A percentile compares a stretch with the other conserved stretches of the same genome.
These are phyloP conservation scores for Monosporascus sp. DNA, from an alignment of 2,329 filamentous ascomycete species.

Conservation along the genomic window DNA sequence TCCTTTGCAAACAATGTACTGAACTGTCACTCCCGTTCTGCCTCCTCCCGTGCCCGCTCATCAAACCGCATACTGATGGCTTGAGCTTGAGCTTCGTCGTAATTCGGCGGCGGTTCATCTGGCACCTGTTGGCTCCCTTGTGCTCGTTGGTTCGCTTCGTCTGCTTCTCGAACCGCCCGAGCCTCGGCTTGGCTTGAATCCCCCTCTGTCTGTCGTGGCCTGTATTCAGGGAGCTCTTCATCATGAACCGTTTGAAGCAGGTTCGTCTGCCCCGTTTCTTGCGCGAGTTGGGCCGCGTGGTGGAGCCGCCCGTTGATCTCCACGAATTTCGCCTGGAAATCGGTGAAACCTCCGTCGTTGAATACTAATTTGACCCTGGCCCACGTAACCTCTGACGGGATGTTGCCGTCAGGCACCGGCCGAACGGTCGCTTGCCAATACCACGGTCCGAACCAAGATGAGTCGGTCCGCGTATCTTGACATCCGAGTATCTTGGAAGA, in stretches of 20 bases:
- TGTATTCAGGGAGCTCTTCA: conserved; percentile 85
- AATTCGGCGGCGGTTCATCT: conserved; percentile 79
- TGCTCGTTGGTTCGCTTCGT: conserved; percentile 18
- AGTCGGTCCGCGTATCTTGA: conserved; percentile 77
- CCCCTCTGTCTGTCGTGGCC: conserved; percentile 45
- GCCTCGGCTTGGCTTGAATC: conserved; percentile 10
- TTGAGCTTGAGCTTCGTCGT: conserved; percentile 84
- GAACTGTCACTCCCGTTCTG: conserved; percentile 50
- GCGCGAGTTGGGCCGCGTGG: conserved; percentile 71
- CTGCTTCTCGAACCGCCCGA: conserved; percentile 14
- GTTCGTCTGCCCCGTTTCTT: conserved; percentile 59
- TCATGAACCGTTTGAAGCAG: conserved; percentile 57
- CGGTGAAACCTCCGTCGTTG: conserved; percentile 90
- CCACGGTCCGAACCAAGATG: conserved; percentile 90
- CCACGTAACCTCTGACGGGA: conserved; percentile 66
- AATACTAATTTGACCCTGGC: conserved; percentile 84
- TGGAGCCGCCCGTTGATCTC: conserved; percentile 77
- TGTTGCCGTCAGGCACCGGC: conserved; percentile 77
- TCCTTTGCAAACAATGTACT: conserved; percentile 18
- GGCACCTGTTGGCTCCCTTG: conserved; percentile 38
- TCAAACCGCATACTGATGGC: conserved; percentile 55
- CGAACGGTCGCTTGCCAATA: conserved; percentile 78
- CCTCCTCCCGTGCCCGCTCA: conserved; percentile 67
- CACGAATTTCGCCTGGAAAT: conserved; percentile 80
- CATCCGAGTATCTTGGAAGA: conserved; percentile 83